Evolutionary conservation across 2,329 filamentous ascomycete genomes (phyloP).

Genomic region (Neopestalotiopsis clavispora): DNA sequence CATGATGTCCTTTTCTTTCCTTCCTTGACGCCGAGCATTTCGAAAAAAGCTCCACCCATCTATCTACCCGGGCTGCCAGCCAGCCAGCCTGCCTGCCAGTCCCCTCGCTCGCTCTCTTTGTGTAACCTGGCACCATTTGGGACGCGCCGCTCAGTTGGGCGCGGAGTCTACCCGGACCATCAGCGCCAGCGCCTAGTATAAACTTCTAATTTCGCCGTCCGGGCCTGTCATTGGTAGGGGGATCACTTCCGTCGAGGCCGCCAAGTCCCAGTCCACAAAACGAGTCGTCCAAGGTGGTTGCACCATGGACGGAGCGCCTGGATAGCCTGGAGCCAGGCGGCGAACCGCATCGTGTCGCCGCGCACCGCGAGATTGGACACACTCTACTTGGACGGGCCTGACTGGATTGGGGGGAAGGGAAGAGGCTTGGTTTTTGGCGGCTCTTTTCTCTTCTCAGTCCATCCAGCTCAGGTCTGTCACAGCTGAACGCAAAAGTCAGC

Average conservation of each 20-base stretch:
- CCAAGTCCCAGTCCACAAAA: slow-evolving; percentile 4
- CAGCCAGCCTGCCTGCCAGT: not conserved
- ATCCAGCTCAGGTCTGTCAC: not conserved
- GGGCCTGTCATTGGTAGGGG: slow-evolving; percentile 4
- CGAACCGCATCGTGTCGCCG: not conserved
- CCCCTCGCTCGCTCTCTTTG: not conserved
- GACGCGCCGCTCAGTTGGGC: slow-evolving; percentile 9
- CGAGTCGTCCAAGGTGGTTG: slow-evolving; percentile 2
- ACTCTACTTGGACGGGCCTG: not conserved
- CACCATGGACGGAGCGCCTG: slow-evolving; percentile 5
- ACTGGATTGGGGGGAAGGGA: not conserved
- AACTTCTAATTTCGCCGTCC: slow-evolving; percentile 9
- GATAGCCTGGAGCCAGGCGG: not conserved
- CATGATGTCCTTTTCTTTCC: not conserved
- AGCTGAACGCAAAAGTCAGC: not conserved
- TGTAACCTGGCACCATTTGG: not conserved
- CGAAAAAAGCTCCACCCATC: too few relatives aligned
- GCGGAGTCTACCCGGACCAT: slow-evolving; percentile 10
- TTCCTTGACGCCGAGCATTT: not conserved
- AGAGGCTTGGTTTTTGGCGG: not conserved
- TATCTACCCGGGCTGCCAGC: too few relatives aligned
- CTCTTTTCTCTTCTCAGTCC: not conserved
- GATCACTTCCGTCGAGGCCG: slow-evolving; percentile 9
- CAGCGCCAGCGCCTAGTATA: slow-evolving; percentile 4
- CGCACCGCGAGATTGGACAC: not conserved